Base-by-base conservation (phyloP, 495 filamentous ascomycete species). In the Tuber indicum region DNA sequence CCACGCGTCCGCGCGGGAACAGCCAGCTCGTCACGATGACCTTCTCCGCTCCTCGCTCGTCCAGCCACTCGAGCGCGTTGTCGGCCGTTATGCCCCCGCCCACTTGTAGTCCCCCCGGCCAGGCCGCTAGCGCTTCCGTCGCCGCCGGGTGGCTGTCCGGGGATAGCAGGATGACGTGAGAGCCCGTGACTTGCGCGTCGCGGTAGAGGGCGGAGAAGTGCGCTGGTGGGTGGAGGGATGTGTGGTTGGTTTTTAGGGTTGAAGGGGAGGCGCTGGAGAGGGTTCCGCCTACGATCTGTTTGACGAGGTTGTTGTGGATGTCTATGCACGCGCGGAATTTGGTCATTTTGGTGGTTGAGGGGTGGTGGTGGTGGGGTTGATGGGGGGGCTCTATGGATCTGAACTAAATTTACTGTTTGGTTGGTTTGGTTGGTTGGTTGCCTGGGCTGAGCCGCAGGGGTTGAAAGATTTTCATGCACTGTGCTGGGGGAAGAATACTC, bases 261-360 rank as follows among this genome's bases (percentile, higher is more conserved):
- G 39, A 41, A 5, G 39, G 4, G 39, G 3, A 3, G 39, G 87
- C 80, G 36, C 88, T 87, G 26, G 26, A 4, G 58, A 66, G 58
- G 58, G 58, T 66, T 26, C 58, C 14, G 58, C 58, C 58, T 12
- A 99, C 94, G 81, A 99, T 99, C 85, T 99, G 96, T 86, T 99
- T 99, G 44, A 99, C 96, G 84, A 93, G 89, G 10, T 96, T 96
- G 14, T 94, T 91, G 86, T 99, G 96, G 43, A 99, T 88, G 85
- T 99, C 96, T 84, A 99, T 98, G 84, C 96, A 99, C 23, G 96
- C 96, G 21, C 96, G 88, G 84, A 98, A 99, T 82, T 90, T 89
- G 5, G 96, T 98, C 96, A 99, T 99, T 76, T 83, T 87, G 32
- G 32, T 44, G 69, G 19, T 7, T 7, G 47, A 12, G 49, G 8